Conservation (phyloP, 2,329 filamentous ascomycete species). For the Botrytis elliptica region DNA sequence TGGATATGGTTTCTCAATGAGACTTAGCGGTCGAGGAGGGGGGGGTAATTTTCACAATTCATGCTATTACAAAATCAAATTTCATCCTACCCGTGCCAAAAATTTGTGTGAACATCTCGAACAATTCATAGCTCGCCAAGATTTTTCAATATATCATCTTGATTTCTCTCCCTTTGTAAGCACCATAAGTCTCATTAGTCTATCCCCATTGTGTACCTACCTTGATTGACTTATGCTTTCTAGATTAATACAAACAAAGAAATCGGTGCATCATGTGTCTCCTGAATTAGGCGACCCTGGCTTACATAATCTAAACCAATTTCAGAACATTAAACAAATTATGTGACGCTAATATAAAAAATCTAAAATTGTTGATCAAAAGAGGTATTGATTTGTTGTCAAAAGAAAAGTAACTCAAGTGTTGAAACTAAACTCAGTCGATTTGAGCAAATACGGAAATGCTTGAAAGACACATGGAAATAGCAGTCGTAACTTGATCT, state of each 20-base stretch:
- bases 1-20: not conserved
- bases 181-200: fast-evolving
- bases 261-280: not conserved
- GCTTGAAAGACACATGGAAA: not conserved
- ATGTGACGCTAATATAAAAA: not conserved
- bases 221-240: not conserved
- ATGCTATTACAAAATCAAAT: not conserved
- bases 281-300: not conserved
- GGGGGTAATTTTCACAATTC: not conserved
- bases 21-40: too few species aligned
- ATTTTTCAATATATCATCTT: not conserved
- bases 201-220: fast-evolving
- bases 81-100: not conserved
- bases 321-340: not conserved
- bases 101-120: not conserved
- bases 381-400: too few species aligned
- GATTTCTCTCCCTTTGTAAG: not conserved
- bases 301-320: not conserved
- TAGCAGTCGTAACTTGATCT: not conserved
- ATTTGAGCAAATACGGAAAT: not conserved
- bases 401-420: too few species aligned
- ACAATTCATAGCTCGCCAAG: not conserved
- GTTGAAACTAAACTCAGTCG: too few species aligned
- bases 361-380: not conserved
- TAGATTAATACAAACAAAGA: not conserved